Conservation (phyloP, 2,329 filamentous ascomycete genomes). For the Periglandula ipomoeae region DNA sequence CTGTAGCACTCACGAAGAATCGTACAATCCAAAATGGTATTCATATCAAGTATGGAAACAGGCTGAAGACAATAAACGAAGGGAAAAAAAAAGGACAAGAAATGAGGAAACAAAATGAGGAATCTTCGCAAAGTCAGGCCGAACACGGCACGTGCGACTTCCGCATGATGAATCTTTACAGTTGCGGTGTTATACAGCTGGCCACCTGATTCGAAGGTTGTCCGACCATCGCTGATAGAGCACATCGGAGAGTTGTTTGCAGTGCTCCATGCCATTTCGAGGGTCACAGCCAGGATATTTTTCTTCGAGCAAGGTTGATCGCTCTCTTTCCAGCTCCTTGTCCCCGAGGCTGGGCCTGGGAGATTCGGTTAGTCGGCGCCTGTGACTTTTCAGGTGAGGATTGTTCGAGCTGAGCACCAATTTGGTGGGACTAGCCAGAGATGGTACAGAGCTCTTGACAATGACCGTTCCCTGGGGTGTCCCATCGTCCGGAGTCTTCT, state of each 20-base stretch:
- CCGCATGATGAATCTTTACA: not conserved
- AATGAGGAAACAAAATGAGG: not conserved
- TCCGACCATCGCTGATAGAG: conserved; percentile 87
- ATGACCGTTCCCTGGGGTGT: conserved; percentile 48
- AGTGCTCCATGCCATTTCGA: conserved; percentile 78
- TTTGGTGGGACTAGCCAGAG: conserved; percentile 44
- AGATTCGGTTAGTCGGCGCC: conserved; percentile 49
- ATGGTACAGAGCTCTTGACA: conserved; percentile 41
- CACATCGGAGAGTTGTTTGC: conserved; percentile 79
- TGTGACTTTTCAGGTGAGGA: conserved; percentile 73
- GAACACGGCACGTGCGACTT: not conserved
- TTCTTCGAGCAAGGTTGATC: conserved; percentile 36
- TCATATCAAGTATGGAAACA: conserved; percentile 3
- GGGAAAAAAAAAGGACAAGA: not conserved
- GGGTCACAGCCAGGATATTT: conserved; percentile 47
- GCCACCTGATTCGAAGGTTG: conserved; percentile 66
- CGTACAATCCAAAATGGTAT: conserved; percentile 10
- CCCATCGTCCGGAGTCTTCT: conserved; percentile 32
- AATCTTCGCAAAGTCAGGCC: not conserved
- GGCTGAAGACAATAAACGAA: conserved; percentile 1
- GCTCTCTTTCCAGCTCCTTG: conserved; percentile 38
- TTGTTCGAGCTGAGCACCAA: conserved; percentile 73
- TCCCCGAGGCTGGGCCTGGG: conserved; percentile 29
- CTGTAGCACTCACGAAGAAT: conserved; percentile 12
- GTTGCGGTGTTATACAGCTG: conserved; percentile 23